These are phyloP conservation scores for Saposhnikovia divaricata DNA, from an alignment of 129 eudicot genomes.

Conservation along the genomic window DNA sequence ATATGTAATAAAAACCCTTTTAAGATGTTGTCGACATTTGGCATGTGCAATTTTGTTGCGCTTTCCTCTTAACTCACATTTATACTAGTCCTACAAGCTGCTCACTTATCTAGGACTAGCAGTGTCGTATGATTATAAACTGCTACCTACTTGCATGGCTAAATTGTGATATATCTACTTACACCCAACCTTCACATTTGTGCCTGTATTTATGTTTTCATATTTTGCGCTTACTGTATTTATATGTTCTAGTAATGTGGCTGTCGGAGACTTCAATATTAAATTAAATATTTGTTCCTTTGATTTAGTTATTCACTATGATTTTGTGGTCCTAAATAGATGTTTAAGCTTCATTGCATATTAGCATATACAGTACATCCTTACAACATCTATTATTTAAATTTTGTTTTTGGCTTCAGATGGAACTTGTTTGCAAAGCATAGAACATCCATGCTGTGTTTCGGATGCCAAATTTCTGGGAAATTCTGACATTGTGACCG, in stretches of 20 bases:
- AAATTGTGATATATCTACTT: background rate
- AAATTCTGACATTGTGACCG: constrained; percentile 95
- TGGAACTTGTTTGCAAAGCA: constrained; percentile 88
- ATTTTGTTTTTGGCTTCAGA: constrained; percentile 43
- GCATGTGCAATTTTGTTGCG: background rate
- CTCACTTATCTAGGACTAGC: background rate
- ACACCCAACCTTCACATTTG: background rate
- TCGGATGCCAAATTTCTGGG: constrained; percentile 95
- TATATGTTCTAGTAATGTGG: background rate
- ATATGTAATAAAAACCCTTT: background rate
- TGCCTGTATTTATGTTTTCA: background rate
- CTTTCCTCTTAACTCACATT: background rate
- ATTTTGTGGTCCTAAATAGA: background rate
- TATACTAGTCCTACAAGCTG: background rate
- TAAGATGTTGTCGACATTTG: background rate
- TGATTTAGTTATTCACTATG: background rate
- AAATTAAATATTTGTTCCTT: background rate
- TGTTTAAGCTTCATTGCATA: background rate
- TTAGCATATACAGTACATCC: background rate
- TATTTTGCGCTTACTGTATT: background rate
- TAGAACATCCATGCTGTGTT: constrained; percentile 99
- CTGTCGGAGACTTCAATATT: background rate
- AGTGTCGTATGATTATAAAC: background rate
- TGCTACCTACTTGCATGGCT: background rate
- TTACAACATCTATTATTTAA: background rate